phyloP scores from a whole-genome alignment of 345 rosid genomes.

The Geranium rotundifolium region DNA sequence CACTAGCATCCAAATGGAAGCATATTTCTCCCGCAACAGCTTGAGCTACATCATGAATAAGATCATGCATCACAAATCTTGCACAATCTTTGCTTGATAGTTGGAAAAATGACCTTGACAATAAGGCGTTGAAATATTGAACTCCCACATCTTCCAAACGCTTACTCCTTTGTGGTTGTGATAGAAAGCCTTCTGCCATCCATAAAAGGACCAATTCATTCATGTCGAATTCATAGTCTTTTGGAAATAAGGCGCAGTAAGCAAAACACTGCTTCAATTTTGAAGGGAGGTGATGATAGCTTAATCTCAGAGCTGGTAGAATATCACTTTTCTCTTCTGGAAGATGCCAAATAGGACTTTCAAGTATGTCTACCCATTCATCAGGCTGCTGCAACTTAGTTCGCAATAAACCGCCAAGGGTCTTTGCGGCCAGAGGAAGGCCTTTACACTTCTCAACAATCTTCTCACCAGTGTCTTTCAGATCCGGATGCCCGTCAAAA shows the following conservation, averaged over 20 bases:
- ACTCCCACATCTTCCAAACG: conserved; percentile 11
- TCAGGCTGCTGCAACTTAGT: not conserved
- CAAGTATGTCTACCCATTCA: conserved; percentile 12
- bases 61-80: conserved; percentile 24
- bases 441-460: conserved; percentile 12
- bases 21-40: conserved; percentile 8
- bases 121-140: conserved; percentile 13
- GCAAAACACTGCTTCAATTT: conserved; percentile 13
- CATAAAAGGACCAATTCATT: conserved; percentile 14
- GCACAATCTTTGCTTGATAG: conserved; percentile 5
- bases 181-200: conserved; percentile 15
- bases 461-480: not conserved
- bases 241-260: conserved; percentile 17
- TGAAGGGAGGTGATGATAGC: conserved; percentile 14
- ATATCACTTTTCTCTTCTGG: no score
- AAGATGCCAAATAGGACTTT: no score
- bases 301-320: conserved; percentile 11
- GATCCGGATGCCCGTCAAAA: not conserved
- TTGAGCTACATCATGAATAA: conserved; percentile 15
- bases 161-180: conserved; percentile 2
- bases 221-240: conserved; percentile 10
- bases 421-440: conserved; percentile 10
- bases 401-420: conserved; percentile 15
- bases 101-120: conserved; percentile 24
- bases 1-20: not conserved